phyloP scores from a whole-genome alignment of 352 stramenopile genomes.

The Pythium sukuiense region DNA sequence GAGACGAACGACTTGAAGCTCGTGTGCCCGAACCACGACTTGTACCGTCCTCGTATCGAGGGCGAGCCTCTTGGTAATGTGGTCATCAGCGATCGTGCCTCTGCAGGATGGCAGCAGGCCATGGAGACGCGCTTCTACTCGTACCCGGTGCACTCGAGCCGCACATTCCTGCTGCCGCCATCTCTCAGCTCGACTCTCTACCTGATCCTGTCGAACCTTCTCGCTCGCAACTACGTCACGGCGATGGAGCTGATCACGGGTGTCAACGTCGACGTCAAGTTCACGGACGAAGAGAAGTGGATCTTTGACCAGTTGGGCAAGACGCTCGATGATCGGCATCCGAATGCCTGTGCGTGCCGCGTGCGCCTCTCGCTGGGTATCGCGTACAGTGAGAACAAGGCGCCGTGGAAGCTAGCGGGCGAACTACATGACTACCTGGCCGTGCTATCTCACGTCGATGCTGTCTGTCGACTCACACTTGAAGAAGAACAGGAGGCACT shows the following conservation, averaged over 20 bases:
- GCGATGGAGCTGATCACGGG: constrained; percentile 96
- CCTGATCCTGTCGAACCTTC: constrained; percentile 96
- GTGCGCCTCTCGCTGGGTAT: constrained; percentile 88
- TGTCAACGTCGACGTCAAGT: constrained; percentile 95
- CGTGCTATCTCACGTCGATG: constrained; percentile 90
- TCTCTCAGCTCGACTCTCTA: constrained; percentile 97
- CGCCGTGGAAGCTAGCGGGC: constrained; percentile 78
- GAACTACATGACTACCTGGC: constrained; percentile 90
- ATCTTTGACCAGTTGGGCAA: constrained; percentile 97
- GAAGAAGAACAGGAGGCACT: constrained; percentile 95
- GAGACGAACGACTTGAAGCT: constrained; percentile 78
- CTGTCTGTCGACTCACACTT: constrained; percentile 90
- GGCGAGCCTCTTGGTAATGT: constrained; percentile 81
- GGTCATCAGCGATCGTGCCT: constrained; percentile 76
- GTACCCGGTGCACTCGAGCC: constrained; percentile 97
- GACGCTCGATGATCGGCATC: constrained; percentile 93
- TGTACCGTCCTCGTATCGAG: constrained; percentile 73
- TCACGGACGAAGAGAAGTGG: constrained; percentile 96
- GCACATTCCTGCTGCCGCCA: constrained; percentile 93
- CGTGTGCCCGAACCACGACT: constrained; percentile 79
- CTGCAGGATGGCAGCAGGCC: constrained; percentile 80
- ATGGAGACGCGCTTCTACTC: constrained; percentile 95
- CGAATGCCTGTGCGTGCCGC: constrained; percentile 95
- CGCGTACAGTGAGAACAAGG: constrained; percentile 91
- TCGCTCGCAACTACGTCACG: constrained; percentile 93